Percentiles rank a stretch among this genome's conserved stretches.
Evolutionary conservation across 2,329 filamentous ascomycete genomes (phyloP).

Genomic region (Fusarium tjaetaba): DNA sequence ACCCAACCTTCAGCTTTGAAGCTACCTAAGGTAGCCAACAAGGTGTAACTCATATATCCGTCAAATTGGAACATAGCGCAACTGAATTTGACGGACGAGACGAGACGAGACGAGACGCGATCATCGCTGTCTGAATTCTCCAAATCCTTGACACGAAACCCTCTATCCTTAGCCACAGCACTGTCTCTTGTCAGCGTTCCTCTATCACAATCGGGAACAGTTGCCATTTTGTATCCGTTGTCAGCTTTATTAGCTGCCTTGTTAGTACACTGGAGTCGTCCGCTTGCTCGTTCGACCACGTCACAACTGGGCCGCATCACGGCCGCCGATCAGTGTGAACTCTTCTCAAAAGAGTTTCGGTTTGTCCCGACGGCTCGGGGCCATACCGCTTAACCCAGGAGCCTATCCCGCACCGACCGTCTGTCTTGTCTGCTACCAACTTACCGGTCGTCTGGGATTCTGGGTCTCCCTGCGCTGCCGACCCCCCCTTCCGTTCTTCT

Average conservation of each 20-base stretch:
- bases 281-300: constrained; percentile 39
- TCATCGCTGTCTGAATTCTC: not conserved
- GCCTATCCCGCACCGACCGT: constrained; percentile 17
- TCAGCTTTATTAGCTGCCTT: constrained; percentile 14
- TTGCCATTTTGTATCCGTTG: constrained; percentile 14
- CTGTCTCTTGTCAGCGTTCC: not conserved
- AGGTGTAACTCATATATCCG: not conserved
- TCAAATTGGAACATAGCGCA: not conserved
- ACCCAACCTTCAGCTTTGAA: not conserved
- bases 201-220: constrained; percentile 22
- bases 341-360: constrained; percentile 31
- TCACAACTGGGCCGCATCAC: constrained; percentile 38
- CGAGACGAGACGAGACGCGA: not conserved
- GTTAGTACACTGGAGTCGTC: not conserved
- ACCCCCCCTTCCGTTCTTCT: constrained; percentile 43
- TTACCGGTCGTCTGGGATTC: constrained; percentile 33
- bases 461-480: constrained; percentile 24
- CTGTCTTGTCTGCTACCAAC: constrained; percentile 24
- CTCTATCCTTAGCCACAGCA: not conserved
- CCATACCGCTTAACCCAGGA: constrained; percentile 16
- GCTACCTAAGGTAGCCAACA: not conserved
- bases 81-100: not conserved
- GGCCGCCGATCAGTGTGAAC: constrained; percentile 32
- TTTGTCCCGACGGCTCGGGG: constrained; percentile 34
- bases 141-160: not conserved